Evolutionary conservation across 495 filamentous ascomycete species (phyloP).

Genomic region (Thermothielavioides terrestris): DNA sequence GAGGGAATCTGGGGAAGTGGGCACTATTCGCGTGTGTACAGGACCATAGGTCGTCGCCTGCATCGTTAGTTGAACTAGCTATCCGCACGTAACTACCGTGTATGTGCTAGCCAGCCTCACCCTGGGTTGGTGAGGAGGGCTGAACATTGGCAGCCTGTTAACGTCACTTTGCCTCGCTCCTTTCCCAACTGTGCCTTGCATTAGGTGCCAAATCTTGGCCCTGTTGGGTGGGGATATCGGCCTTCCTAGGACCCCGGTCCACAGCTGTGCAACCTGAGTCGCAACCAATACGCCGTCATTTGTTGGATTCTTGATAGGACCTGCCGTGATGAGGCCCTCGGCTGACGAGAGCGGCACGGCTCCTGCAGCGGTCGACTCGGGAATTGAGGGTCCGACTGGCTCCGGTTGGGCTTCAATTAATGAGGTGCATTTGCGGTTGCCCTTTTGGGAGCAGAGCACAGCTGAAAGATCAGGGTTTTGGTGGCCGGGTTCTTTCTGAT

Average conservation of each 20-base stretch:
- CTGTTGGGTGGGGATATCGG: too few relatives aligned
- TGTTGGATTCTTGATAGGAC: neutral
- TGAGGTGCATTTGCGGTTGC: neutral
- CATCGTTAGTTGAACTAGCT: too few relatives aligned
- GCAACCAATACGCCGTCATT: neutral
- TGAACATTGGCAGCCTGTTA: neutral
- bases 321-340: neutral
- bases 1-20: neutral
- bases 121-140: too few relatives aligned
- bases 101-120: too few relatives aligned
- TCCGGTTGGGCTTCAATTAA: neutral
- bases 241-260: too few relatives aligned
- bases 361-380: neutral
- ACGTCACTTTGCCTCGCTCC: neutral
- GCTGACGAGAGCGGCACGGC: neutral
- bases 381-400: neutral
- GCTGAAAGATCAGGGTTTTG: neutral
- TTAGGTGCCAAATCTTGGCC: too few relatives aligned
- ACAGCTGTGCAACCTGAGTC: too few relatives aligned
- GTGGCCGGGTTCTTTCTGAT: too few relatives aligned
- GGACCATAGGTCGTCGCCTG: neutral
- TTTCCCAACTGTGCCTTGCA: neutral
- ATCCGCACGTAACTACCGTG: too few relatives aligned
- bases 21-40: neutral
- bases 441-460: neutral